Conservation (phyloP, 768 basidiomycete species). For the Macrolepiota albuminosa region DNA sequence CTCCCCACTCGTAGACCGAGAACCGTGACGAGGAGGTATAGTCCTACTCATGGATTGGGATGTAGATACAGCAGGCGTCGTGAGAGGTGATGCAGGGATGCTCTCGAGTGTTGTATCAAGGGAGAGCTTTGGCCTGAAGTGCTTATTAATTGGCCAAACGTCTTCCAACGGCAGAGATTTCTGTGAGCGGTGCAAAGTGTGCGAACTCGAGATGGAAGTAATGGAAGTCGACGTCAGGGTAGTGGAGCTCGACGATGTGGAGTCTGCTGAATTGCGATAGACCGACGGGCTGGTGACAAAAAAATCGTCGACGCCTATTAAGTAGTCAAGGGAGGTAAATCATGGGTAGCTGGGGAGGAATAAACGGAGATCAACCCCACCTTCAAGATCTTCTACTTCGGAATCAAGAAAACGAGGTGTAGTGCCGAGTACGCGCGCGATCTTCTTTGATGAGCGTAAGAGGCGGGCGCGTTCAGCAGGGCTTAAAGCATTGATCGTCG, state of each 20-base stretch:
- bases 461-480: slow-evolving; percentile 49
- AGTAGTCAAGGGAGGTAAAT: not conserved
- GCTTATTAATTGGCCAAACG: slow-evolving; percentile 5
- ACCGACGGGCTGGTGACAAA: slow-evolving; percentile 11
- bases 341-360: not conserved
- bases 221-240: not conserved
- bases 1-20: not conserved
- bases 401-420: slow-evolving; percentile 54
- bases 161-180: slow-evolving; percentile 16
- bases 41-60: not conserved
- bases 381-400: slow-evolving; percentile 4
- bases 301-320: not conserved
- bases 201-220: slow-evolving; percentile 7
- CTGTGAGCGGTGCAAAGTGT: slow-evolving; percentile 14
- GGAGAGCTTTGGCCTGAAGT: slow-evolving; percentile 18
- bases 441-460: slow-evolving; percentile 53
- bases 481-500: slow-evolving; percentile 53
- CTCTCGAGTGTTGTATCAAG: slow-evolving; percentile 21
- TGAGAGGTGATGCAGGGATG: slow-evolving; percentile 24
- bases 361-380: slow-evolving; percentile 15
- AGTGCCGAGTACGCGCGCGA: slow-evolving; percentile 52
- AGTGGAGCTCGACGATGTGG: slow-evolving; percentile 20
- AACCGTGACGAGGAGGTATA: slow-evolving; percentile 16
- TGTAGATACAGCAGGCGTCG: slow-evolving; percentile 9
- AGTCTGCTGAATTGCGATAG: slow-evolving; percentile 12